Evolutionary conservation across 805 yeast species (phyloP).

Genomic region (Ogataea philodendri): DNA sequence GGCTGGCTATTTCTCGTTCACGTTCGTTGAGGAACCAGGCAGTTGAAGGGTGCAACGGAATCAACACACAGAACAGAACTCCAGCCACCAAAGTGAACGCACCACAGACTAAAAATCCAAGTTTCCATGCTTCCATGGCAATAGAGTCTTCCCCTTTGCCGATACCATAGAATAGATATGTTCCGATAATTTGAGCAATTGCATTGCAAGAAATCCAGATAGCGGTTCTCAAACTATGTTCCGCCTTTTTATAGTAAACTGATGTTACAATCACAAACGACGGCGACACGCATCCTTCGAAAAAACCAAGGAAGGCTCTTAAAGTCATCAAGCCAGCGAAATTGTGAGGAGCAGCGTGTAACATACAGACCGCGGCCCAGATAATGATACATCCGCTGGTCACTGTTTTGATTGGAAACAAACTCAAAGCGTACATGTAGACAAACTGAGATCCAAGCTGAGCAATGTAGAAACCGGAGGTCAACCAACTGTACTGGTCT

Average conservation of each 20-base stretch:
- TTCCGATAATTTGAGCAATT: constrained; percentile 44
- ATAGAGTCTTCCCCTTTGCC: constrained; percentile 35
- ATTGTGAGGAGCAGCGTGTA: constrained; percentile 27
- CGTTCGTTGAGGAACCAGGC: constrained; percentile 50
- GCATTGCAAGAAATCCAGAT: constrained; percentile 41
- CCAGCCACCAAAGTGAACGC: constrained; percentile 53
- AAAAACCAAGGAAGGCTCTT: constrained; percentile 50
- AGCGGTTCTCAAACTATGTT: constrained; percentile 39
- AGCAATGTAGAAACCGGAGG: constrained; percentile 45
- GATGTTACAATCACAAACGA: constrained; percentile 52
- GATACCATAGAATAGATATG: constrained; percentile 45
- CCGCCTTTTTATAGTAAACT: constrained; percentile 48
- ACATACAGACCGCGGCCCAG: constrained; percentile 49
- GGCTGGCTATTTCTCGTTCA: constrained; percentile 48
- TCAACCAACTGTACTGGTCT: constrained; percentile 42
- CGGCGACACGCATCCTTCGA: constrained; percentile 44
- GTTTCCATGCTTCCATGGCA: constrained; percentile 57
- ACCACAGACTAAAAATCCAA: constrained; percentile 58
- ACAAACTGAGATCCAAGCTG: constrained; percentile 47
- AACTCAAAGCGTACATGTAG: constrained; percentile 43
- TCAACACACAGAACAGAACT: constrained; percentile 29
- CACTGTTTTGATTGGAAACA: constrained; percentile 51
- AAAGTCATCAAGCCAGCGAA: constrained; percentile 44
- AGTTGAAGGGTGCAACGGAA: constrained; percentile 50
- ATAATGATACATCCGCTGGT: constrained; percentile 43